phyloP scores from a whole-genome alignment of 1,284 basidiomycete species.

The Boletus sp. region DNA sequence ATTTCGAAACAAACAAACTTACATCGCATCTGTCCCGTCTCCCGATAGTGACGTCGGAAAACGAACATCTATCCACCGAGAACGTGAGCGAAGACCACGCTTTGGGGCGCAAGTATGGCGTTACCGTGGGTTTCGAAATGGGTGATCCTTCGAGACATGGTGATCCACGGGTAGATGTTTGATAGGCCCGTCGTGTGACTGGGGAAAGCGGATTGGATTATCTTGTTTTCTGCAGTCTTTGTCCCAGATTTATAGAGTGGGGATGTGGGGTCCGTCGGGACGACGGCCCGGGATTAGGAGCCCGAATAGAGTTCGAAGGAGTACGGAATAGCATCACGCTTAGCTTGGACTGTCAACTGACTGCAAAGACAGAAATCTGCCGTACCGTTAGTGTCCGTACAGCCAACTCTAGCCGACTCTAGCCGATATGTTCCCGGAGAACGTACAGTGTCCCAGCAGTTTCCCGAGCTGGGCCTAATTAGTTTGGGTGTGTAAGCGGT shows the following conservation, averaged over 20 bases:
- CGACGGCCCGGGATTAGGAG: constrained; percentile 16
- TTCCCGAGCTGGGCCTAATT: too few relatives aligned
- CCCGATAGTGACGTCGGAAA: constrained; percentile 57
- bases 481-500: constrained; percentile 6
- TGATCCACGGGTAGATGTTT: not conserved
- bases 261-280: constrained; percentile 8
- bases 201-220: not conserved
- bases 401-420: too few relatives aligned
- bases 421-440: too few relatives aligned
- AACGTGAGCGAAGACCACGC: not conserved
- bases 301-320: not conserved
- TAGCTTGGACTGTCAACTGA: not conserved
- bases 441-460: too few relatives aligned
- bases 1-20: constrained; percentile 2
- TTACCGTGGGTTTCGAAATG: constrained; percentile 37
- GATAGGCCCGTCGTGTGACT: not conserved
- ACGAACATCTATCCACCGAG: constrained; percentile 24
- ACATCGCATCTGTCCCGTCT: constrained; percentile 64
- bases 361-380: too few relatives aligned
- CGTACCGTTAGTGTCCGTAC: too few relatives aligned
- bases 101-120: not conserved
- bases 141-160: constrained; percentile 34
- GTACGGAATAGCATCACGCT: too few relatives aligned
- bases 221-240: too few relatives aligned
- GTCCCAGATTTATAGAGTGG: not conserved